Base-by-base conservation (phyloP, 352 stramenopile genomes). In the Pythium sukuiense region DNA sequence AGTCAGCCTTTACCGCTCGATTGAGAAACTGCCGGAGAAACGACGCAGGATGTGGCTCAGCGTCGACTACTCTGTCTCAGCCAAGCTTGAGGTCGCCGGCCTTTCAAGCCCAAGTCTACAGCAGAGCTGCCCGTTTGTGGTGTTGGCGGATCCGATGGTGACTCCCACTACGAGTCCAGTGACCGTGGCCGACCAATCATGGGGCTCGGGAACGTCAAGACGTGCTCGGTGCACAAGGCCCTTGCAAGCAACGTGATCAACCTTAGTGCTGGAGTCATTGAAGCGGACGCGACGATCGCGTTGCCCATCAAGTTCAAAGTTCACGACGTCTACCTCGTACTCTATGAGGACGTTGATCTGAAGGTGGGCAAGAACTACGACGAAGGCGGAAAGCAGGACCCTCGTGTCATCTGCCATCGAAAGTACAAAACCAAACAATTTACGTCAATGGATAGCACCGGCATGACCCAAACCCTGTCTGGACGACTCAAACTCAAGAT, bases 321-420 rank as follows among this genome's bases (percentile, higher is more conserved):
- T 24, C 45, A 67, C 27, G 54, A 61, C 39, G 60, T 67, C 26
- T 16, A 52, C 6, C 39, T 67, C 1, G 60, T 54, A 5, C 52
- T 67, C 6, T 29, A 60, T 14, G 35, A 67, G 52, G 52, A 67
- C 27, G 60, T 54, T 11, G 55, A 50, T 1, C n/a, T 67, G 9
- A 30, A 60, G 3, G 24, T 48, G 9, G 29, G 37, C 11, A 41
- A 60, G 37, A 46, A 55, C 27, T 32, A 43, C 39, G 18, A 24
- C n/a, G 45, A 63, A n/a, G 43, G 35, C 2, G 50, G 41, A 30
- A 26, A 60, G 18, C 8, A n/a, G 0, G 52, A 32, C 37, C 24
- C 50, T 8, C 41, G 41, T 2, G 11, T 16, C 2, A 2, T 67
- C 13, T 55, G 50, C 29, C 52, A 52, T 37, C 60, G 43, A n/a